These are phyloP conservation scores for Coix lacrymajobi DNA, from an alignment of 176 grass and related monocot genomes.

Conservation along the genomic window DNA sequence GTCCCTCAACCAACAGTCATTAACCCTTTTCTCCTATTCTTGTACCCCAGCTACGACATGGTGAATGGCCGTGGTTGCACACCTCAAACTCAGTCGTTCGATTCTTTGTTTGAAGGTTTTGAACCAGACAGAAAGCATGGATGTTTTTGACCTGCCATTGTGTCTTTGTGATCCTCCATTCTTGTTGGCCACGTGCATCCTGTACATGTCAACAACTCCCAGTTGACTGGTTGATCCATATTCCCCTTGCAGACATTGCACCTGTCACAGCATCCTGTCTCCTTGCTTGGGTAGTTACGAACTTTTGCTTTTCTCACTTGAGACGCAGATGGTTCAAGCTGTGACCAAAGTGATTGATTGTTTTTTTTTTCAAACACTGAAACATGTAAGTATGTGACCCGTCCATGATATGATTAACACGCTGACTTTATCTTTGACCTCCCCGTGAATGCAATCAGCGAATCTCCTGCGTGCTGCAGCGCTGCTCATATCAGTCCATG, in stretches of 20 bases:
- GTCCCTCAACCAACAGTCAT: neutral
- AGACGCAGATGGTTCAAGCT: neutral
- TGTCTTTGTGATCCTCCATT: neutral
- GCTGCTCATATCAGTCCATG: neutral
- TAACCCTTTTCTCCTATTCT: neutral
- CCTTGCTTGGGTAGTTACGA: neutral
- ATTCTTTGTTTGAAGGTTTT: neutral
- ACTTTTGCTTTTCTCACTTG: neutral
- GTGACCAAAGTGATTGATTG: neutral
- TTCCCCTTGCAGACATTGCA: neutral
- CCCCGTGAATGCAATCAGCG: neutral
- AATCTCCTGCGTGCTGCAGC: neutral
- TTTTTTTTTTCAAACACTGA: neutral
- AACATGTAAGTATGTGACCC: neutral
- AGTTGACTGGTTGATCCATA: neutral
- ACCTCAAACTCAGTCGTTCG: neutral
- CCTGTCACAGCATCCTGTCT: no score
- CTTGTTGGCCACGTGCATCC: neutral
- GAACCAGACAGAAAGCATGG: neutral
- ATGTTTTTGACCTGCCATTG: neutral
- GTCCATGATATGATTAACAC: neutral
- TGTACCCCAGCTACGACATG: neutral
- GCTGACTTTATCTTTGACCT: neutral
- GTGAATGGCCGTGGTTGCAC: neutral
- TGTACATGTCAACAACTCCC: neutral